Conservation (phyloP, 2,329 filamentous ascomycete genomes). For the Ophiocordyceps sinensis region DNA sequence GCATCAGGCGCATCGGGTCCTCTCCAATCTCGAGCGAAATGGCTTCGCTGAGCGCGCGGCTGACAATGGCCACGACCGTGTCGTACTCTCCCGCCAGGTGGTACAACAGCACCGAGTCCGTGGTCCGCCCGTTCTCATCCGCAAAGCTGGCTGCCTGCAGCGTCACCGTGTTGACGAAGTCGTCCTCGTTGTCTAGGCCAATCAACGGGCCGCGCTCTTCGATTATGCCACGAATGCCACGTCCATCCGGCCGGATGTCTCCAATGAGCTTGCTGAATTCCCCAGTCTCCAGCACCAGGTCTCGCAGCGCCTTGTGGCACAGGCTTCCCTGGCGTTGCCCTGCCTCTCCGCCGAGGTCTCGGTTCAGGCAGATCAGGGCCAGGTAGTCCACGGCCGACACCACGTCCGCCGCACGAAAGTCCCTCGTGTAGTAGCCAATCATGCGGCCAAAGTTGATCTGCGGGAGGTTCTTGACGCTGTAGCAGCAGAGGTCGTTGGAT, state of each 20-base stretch:
- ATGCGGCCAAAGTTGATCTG: constrained; percentile 93
- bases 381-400: constrained; percentile 90
- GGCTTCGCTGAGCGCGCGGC: constrained; percentile 78
- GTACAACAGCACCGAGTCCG: constrained; percentile 87
- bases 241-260: constrained; percentile 76
- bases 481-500: constrained; percentile 53
- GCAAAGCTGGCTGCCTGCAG: constrained; percentile 83
- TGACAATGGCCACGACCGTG: constrained; percentile 80
- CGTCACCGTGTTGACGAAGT: constrained; percentile 86
- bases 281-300: constrained; percentile 89
- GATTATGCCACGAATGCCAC: constrained; percentile 72
- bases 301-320: constrained; percentile 84
- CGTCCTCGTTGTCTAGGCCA: constrained; percentile 60
- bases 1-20: constrained; percentile 62
- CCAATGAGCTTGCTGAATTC: constrained; percentile 91
- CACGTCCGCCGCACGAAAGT: constrained; percentile 84
- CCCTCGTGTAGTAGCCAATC: constrained; percentile 86
- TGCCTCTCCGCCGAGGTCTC: constrained; percentile 59
- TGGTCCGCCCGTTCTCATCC: constrained; percentile 84
- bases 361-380: constrained; percentile 78
- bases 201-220: constrained; percentile 76
- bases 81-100: constrained; percentile 93
- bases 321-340: constrained; percentile 66
- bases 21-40: constrained; percentile 77
- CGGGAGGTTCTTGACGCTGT: constrained; percentile 53